These are phyloP conservation scores for Sugiyamaella japonica DNA, from an alignment of 1,139 yeast species.

Conservation along the genomic window DNA sequence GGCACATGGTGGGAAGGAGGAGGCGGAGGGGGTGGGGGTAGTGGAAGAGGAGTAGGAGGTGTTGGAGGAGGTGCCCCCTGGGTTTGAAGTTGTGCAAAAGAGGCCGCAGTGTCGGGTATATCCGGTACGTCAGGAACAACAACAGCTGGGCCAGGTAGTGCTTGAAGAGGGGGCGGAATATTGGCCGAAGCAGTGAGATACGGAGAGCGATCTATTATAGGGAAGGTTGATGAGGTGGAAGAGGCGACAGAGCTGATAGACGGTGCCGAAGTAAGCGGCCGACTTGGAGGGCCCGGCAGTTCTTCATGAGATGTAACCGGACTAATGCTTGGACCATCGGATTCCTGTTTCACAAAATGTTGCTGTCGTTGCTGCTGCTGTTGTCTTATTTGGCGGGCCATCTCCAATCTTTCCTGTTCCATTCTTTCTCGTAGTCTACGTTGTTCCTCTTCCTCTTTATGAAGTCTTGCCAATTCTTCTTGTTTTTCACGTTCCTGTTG, in stretches of 20 bases:
- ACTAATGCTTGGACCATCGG: not conserved
- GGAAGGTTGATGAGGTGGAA: slow-evolving; percentile 10
- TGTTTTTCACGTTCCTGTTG: slow-evolving; percentile 16
- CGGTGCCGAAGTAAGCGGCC: not conserved
- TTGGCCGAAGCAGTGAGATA: slow-evolving; percentile 1
- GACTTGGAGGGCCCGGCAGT: not conserved
- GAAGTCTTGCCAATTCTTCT: slow-evolving; percentile 8
- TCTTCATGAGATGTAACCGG: not conserved
- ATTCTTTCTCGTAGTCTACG: slow-evolving; percentile 6
- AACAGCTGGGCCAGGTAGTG: not conserved
- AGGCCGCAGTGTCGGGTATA: slow-evolving; percentile 16
- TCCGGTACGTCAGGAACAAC: not conserved
- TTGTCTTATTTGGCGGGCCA: slow-evolving; percentile 2
- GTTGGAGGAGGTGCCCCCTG: slow-evolving; percentile 3
- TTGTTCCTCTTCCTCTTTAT: slow-evolving; percentile 11
- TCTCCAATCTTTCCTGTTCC: slow-evolving; percentile 5
- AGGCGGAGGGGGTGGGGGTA: not conserved
- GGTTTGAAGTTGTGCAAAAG: slow-evolving; percentile 10
- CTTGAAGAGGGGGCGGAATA: not conserved
- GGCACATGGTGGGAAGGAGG: not conserved
- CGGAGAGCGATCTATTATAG: slow-evolving; percentile 12
- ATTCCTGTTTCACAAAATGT: slow-evolving; percentile 5
- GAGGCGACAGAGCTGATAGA: slow-evolving; percentile 8
- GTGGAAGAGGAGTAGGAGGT: not conserved
- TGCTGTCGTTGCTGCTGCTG: slow-evolving; percentile 17